Conservation (phyloP, 1,284 basidiomycete species). For the Moesziomyces sp. region DNA sequence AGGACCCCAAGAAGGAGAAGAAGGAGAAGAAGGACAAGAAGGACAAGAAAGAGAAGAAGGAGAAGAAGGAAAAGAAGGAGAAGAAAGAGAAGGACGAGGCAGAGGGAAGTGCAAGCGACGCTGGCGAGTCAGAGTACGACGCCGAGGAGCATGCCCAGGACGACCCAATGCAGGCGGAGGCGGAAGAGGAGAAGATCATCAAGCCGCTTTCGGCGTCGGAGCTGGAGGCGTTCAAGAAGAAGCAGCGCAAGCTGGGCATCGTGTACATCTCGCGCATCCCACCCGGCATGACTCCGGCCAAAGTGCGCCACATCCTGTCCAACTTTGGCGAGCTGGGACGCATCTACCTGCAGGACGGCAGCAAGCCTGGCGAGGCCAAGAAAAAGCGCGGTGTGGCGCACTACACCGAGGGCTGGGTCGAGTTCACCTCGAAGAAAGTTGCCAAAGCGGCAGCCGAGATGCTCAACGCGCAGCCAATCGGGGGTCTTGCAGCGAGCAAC, state of each 20-base stretch:
- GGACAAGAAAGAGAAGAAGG: slow-evolving; percentile 21
- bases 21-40: slow-evolving; percentile 32
- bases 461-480: slow-evolving; percentile 95
- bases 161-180: slow-evolving; percentile 35
- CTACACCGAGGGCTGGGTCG: slow-evolving; percentile 97
- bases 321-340: slow-evolving; percentile 65
- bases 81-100: slow-evolving; percentile 6
- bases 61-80: slow-evolving; percentile 43
- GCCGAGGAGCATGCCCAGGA: slow-evolving; percentile 43
- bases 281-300: slow-evolving; percentile 97
- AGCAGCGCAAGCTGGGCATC: slow-evolving; percentile 73
- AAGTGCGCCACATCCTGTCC: slow-evolving; percentile 80
- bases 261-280: slow-evolving; percentile 96
- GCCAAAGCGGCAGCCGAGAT: slow-evolving; percentile 91
- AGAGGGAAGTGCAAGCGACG: slow-evolving; percentile 2
- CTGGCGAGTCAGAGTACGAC: slow-evolving; percentile 8
- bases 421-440: slow-evolving; percentile 91
- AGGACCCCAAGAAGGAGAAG: slow-evolving; percentile 66
- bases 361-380: slow-evolving; percentile 25
- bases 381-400: slow-evolving; percentile 72
- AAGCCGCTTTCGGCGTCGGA: slow-evolving; percentile 50
- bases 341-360: slow-evolving; percentile 63
- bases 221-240: slow-evolving; percentile 59
- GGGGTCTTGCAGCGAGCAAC: slow-evolving; percentile 46
- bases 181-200: slow-evolving; percentile 42